Percentiles rank a stretch among this genome's conserved stretches.
Conservation (phyloP, 352 stramenopile genomes). For the Phytophthora nicotianae region DNA sequence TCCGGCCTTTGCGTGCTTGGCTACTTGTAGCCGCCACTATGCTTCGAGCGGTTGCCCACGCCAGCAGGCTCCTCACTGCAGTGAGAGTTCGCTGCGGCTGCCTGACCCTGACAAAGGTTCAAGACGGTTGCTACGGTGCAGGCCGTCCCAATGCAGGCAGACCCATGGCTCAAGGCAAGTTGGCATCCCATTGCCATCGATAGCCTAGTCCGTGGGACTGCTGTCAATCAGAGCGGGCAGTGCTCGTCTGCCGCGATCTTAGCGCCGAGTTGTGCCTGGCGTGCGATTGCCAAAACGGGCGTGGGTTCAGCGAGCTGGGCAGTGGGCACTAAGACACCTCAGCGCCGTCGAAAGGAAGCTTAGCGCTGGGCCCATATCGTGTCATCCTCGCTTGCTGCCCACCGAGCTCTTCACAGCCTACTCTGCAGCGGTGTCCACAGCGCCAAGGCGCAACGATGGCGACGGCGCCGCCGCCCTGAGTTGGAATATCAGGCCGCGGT, state of each 20-base stretch:
- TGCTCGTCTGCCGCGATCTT: constrained; percentile 26
- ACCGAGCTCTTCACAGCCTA: constrained; percentile 24
- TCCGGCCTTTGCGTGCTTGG: constrained; percentile 5
- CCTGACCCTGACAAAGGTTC: background rate
- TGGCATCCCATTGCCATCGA: constrained; percentile 1
- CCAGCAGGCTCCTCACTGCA: constrained; percentile 1
- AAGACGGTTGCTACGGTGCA: background rate
- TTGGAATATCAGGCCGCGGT: constrained; percentile 34
- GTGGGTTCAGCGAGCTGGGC: constrained; percentile 24
- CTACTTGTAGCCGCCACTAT: constrained; percentile 11
- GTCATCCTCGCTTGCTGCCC: background rate
- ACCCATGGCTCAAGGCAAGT: background rate
- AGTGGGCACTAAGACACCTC: constrained; percentile 4
- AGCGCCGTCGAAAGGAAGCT: constrained; percentile 12
- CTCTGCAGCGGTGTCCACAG: constrained; percentile 2
- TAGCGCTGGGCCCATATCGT: constrained; percentile 7
- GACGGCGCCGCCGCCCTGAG: constrained; percentile 12
- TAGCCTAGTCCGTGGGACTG: constrained; percentile 11
- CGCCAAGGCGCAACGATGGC: background rate
- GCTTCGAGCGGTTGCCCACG: constrained; percentile 14
- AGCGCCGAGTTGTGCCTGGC: constrained; percentile 14
- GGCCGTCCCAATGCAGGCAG: background rate
- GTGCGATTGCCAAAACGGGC: constrained; percentile 35
- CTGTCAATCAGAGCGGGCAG: constrained; percentile 3
- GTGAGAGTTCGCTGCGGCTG: constrained; percentile 1